A percentile compares a stretch with the other conserved stretches of the same genome.
phyloP scores from a whole-genome alignment of 371 early-diverging fungal genomes.

The Lichtheimia corymbifera region DNA sequence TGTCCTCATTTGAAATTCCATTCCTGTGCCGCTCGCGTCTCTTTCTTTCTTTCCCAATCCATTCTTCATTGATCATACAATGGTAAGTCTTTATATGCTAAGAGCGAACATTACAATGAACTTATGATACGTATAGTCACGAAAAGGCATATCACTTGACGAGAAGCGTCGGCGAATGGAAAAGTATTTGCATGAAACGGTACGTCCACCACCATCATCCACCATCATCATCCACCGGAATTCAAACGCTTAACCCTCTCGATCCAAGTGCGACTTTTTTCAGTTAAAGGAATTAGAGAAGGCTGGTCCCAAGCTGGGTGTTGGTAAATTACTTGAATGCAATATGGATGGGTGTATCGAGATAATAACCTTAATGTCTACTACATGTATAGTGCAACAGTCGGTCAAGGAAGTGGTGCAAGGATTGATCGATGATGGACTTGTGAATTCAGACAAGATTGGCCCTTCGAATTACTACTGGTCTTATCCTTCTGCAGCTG shows the following conservation, averaged over 20 bases:
- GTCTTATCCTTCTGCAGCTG: slow-evolving; percentile 84
- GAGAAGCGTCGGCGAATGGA: slow-evolving; percentile 82
- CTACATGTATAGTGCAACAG: slow-evolving; percentile 59
- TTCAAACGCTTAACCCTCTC: too few relatives aligned
- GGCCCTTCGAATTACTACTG: slow-evolving; percentile 93
- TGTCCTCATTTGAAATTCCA: background rate
- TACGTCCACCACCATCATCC: slow-evolving; percentile 21
- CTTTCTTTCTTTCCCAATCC: background rate
- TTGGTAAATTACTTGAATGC: slow-evolving; percentile 53
- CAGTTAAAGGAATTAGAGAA: slow-evolving; percentile 93
- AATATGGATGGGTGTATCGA: background rate
- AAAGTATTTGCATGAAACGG: slow-evolving; percentile 81
- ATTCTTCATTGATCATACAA: background rate
- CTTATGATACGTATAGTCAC: slow-evolving; percentile 15
- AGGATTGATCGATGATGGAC: slow-evolving; percentile 85
- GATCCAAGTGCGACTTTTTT: slow-evolving; percentile 63
- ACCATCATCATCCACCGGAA: too few relatives aligned
- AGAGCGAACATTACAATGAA: background rate
- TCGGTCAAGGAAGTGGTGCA: slow-evolving; percentile 92
- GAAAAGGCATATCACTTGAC: slow-evolving; percentile 64
- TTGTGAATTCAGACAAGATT: slow-evolving; percentile 90
- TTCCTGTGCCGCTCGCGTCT: background rate
- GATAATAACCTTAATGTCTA: background rate
- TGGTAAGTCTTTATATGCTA: background rate
- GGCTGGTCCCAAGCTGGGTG: slow-evolving; percentile 87